Evolutionary conservation across 129 eudicot genomes (phyloP), one percentile per base, ranked within the genome.

Genomic region (Escallonia herrerae): DNA sequence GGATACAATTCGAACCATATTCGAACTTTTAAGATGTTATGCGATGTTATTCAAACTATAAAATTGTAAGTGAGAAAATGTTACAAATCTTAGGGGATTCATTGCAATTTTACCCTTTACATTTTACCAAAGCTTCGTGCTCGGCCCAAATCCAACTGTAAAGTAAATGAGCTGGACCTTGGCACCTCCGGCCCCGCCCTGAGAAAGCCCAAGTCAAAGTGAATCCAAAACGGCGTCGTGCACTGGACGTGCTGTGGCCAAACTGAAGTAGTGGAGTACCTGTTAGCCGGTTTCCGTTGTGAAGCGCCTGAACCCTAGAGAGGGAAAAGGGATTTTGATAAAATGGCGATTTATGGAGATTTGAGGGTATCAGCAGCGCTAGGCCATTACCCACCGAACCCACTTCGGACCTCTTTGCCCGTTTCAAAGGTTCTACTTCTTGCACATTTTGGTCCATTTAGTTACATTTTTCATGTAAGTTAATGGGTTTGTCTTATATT

Each of bases 261-360:
- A 10, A 39, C 42, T 6, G 59, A 70, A 72, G 57, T 60, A 68
- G 58, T 4, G 14, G 63, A 40, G 33, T 22, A 22, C 33, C 33
- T 57, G 59, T 74, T 74, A 22, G 33, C 33, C 33, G 33, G 33
- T 22, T 22, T 22, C 33, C 33, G 33, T 22, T 22, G 33, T 22
- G 33, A 22, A 22, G 33, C 33, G 33, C 33, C 33, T 22, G 33
- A 22, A 42, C 56, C 70, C 67, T 50, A 73, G 64, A 64, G 56
- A n/a, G n/a, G 56, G 5, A 37, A 47, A 15, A 43, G 51, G 66
- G 51, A 40, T 22, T 22, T 22, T 22, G 38, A 59, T 40, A 22
- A 46, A 69, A 86, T 89, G 97, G 87, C 95, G 75, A 79, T 90
- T 59, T 68, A 85, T 3, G 87, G 91, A 56, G 95, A 86, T 77